Evolutionary conservation across 306 rosid genomes (phyloP).

Genomic region (Sesbania bispinosa): DNA sequence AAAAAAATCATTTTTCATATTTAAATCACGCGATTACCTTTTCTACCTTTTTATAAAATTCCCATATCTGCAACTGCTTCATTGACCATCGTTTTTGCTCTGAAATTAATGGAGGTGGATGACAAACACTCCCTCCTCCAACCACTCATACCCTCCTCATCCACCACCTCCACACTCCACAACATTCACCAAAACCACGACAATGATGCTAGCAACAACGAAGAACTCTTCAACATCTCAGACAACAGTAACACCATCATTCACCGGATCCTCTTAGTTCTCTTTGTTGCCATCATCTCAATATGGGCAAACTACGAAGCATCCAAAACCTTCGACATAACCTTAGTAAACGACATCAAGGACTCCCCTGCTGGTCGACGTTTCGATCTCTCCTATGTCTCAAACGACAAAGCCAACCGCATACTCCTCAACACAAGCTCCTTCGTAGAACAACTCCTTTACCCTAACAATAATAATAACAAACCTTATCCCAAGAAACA

Average conservation of each 20-base stretch:
- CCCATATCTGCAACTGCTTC: neutral
- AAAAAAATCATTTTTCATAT: too few relatives aligned
- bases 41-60: too few relatives aligned
- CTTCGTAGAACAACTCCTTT: constrained; percentile 44
- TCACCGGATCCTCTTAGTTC: constrained; percentile 29
- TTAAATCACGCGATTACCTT: too few relatives aligned
- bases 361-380: constrained; percentile 36
- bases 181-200: neutral
- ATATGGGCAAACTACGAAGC: constrained; percentile 65
- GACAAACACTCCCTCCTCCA: constrained; percentile 10
- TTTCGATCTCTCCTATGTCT: constrained; percentile 56
- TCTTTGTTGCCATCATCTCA: constrained; percentile 38
- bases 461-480: neutral
- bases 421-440: constrained; percentile 50
- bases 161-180: constrained; percentile 1
- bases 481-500: constrained; percentile 30
- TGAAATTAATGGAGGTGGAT: constrained; percentile 22
- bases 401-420: constrained; percentile 56
- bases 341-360: constrained; percentile 41
- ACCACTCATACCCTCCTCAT: constrained; percentile 29
- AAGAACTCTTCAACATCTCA: neutral
- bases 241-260: constrained; percentile 22
- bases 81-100: neutral
- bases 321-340: constrained; percentile 54
- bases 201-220: neutral